Evolutionary conservation across 176 grass and related monocot species (phyloP), one percentile per base, ranked within the genome.

Genomic region (Phyllostachys edulis): DNA sequence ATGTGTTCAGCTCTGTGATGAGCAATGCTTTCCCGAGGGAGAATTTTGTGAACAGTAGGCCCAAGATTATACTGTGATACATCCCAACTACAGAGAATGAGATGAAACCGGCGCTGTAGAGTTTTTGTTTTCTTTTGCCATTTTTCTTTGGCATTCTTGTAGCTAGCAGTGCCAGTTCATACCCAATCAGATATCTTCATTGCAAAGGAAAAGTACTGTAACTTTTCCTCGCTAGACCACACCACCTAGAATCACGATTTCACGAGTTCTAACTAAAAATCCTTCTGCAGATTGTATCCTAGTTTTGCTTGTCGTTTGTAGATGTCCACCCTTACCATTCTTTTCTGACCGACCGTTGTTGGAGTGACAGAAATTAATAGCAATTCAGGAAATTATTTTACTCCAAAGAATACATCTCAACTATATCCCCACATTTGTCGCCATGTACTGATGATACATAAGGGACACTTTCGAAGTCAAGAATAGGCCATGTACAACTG

Each of bases 1-100:
- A 67, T 95, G 74, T 95, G 93, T 90, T 90, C 93, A 1, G 90
- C 88, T 68, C 83, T 95, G 72, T 92, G 72, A 92, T 64, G 61
- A 64, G 52, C 75, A 69, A 42, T 29, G 49, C 32, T 60, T 77
- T 50, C 24, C 18, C 37, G 60, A 62, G 39, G 79, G 73, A 57
- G 17, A 84, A 49, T 87, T 87, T 79, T 87, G 60, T 51, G 55
- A 75, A 80, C 32, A 79, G 12, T 21, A 75, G 59, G 59, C 27
- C 68, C 73, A 71, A 44, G 59, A 79, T 62, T 46, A 36, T 57
- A 78, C 49, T 29, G 73, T 73, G 61, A 69, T 54, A 68, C 50
- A 85, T 69, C 44, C 41, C 71, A 54, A 63, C 60, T 84, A 55
- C 10, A 7, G 65, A 65, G 12, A 82, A 78, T 45, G 78, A 71